Conservation (phyloP, 2,329 filamentous ascomycete species). For the Venturia aucupariae region DNA sequence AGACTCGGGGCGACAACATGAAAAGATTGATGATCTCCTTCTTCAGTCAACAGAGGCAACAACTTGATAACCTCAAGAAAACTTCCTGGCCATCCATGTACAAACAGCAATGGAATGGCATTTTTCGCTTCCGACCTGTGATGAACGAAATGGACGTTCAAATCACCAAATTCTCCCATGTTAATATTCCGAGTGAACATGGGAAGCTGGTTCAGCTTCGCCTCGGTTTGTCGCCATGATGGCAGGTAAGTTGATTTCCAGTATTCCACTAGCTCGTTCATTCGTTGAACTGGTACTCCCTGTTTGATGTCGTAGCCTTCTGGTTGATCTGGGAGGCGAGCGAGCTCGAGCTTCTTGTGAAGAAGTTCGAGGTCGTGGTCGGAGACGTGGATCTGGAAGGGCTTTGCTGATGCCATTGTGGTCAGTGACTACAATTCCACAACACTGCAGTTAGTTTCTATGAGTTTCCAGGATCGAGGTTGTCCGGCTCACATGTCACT, state of each 20-base stretch:
- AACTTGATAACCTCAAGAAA: slow-evolving; percentile 59
- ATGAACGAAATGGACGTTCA: slow-evolving; percentile 58
- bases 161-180: slow-evolving; percentile 49
- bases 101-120: slow-evolving; percentile 57
- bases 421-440: neutral
- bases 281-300: slow-evolving; percentile 49
- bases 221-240: slow-evolving; percentile 54
- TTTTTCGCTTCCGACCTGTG: slow-evolving; percentile 40
- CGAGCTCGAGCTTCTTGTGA: slow-evolving; percentile 44
- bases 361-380: slow-evolving; percentile 44
- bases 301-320: slow-evolving; percentile 38
- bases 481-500: neutral
- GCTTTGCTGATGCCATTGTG: neutral
- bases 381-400: slow-evolving; percentile 43
- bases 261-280: slow-evolving; percentile 48
- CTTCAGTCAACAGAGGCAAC: slow-evolving; percentile 35
- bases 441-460: neutral
- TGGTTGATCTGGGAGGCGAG: slow-evolving; percentile 49
- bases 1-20: slow-evolving; percentile 45
- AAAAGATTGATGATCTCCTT: slow-evolving; percentile 33
- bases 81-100: slow-evolving; percentile 62
- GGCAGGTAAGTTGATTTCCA: slow-evolving; percentile 44
- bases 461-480: neutral
- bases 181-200: slow-evolving; percentile 38
- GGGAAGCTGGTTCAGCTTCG: slow-evolving; percentile 49